Evolutionary conservation across 2,329 filamentous ascomycete genomes (phyloP), one percentile per base, ranked within the genome.

Genomic region (Xylariaceae sp.): DNA sequence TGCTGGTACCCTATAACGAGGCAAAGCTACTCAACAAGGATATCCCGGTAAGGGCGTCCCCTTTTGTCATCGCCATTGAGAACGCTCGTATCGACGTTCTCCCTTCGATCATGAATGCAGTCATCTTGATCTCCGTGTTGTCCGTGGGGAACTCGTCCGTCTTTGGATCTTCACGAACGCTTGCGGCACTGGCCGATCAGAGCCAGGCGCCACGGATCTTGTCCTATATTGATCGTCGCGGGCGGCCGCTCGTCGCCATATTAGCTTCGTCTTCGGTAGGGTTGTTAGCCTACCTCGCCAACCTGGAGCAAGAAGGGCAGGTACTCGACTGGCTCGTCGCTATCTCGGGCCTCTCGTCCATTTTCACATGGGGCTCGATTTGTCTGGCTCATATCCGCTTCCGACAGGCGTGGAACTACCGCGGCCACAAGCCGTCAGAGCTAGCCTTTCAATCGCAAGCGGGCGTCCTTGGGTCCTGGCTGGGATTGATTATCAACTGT

Each of bases 381-480:
- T 95, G 90, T 70, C 74, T 95, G n/a, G 83, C 87, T 29, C 91
- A 96, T 72, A 95, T 96, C 67, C 89, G 91, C 53, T 96, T 96
- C 80, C 89, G 91, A 60, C 74, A 74, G 30, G 89, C 85, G n/a
- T 95, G 90, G 89, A 77, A 76, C 44, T 67, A 73, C 9, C 81
- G 85, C 58, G 88, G 87, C 44, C 86, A 86, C 68, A 78, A 75
- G n/a, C 74, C 91, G 37, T 76, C 84, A 53, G 88, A 95, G 64
- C 79, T 97, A 4, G 87, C 91, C 5, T 96, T 94, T 75, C 77
- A 74, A 37, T 89, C 88, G 0, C 89, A 95, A 67, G 81, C 88
- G 3, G 92, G 92, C 57, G 74, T 94, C 6, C 62, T 80, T 7
- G 92, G 91, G 7, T 95, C 89, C 2, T 96, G 86, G 78, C 58